Evolutionary conservation across 1,284 basidiomycete genomes (phyloP).

Genomic region (Trichosporon asahii): DNA sequence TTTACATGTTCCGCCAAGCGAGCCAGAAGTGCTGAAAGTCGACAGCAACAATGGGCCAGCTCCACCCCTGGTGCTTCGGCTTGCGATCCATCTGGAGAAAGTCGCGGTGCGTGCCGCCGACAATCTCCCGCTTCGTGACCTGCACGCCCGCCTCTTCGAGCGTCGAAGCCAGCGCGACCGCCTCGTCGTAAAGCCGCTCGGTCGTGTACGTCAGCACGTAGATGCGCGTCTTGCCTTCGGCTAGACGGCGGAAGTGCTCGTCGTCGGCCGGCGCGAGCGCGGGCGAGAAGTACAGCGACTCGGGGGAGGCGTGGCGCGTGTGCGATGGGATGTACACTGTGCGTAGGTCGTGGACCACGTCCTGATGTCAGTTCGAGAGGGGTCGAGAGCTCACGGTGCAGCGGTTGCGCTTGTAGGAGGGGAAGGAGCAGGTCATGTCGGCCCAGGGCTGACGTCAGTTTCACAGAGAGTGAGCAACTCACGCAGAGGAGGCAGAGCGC

Average conservation of each 20-base stretch:
- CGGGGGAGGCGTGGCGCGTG: conserved; percentile 10
- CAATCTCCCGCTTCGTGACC: conserved; percentile 7
- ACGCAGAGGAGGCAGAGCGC: conserved; percentile 12
- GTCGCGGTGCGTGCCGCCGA: background rate
- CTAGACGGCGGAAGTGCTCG: conserved; percentile 19
- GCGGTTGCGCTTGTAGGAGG: conserved; percentile 13
- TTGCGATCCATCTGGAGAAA: background rate
- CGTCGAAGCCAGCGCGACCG: background rate
- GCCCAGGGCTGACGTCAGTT: conserved; percentile 19
- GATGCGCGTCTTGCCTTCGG: conserved; percentile 9
- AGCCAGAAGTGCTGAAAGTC: background rate
- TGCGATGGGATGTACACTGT: conserved; percentile 14
- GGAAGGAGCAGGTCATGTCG: conserved; percentile 21
- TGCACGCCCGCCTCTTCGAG: conserved; percentile 13
- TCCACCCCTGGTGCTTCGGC: background rate
- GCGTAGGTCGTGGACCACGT: conserved; percentile 12
- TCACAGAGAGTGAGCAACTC: background rate
- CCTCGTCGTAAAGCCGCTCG: conserved; percentile 18
- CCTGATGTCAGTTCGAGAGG: conserved; percentile 12
- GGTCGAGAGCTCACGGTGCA: conserved; percentile 10
- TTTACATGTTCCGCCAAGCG: background rate
- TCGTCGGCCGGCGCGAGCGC: conserved; percentile 10
- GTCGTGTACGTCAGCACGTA: conserved; percentile 16
- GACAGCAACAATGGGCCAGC: background rate
- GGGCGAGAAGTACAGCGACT: conserved; percentile 19